Evolutionary conservation across 1,284 basidiomycete genomes (phyloP).

Genomic region (Golubevia pallescens): DNA sequence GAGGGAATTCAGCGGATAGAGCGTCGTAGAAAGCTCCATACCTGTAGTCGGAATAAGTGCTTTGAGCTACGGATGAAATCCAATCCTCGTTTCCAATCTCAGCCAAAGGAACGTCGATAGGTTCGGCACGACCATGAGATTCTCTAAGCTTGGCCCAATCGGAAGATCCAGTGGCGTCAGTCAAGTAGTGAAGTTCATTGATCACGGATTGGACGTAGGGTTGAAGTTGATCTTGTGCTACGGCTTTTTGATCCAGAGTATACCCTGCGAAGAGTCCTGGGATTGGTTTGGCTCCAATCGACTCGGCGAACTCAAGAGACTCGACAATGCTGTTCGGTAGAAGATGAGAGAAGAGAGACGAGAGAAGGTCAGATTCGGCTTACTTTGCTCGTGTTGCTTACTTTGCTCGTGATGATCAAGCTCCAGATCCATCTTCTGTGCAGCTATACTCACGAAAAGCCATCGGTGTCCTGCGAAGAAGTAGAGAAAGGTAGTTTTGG

Average conservation of each 20-base stretch:
- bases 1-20: conserved; percentile 24
- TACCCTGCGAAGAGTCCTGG: conserved; percentile 39
- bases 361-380: neutral
- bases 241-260: conserved; percentile 22
- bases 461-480: conserved; percentile 46
- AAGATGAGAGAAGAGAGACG: neutral
- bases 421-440: too few species aligned
- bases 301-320: conserved; percentile 28
- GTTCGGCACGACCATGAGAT: conserved; percentile 17
- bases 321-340: conserved; percentile 26
- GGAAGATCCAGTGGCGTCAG: conserved; percentile 15
- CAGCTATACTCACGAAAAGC: neutral
- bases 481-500: too few species aligned
- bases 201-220: conserved; percentile 29
- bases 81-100: conserved; percentile 45
- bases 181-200: conserved; percentile 30
- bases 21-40: conserved; percentile 26
- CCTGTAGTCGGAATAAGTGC: conserved; percentile 28
- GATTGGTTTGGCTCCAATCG: conserved; percentile 29
- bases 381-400: too few species aligned
- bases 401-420: too few species aligned
- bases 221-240: conserved; percentile 21
- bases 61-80: conserved; percentile 14
- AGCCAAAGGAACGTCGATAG: conserved; percentile 22
- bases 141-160: conserved; percentile 23